Percentiles rank a stretch among this genome's conserved stretches.
phyloP scores from a whole-genome alignment of 2,329 filamentous ascomycete species.

The Thermomyces lanuginosus region DNA sequence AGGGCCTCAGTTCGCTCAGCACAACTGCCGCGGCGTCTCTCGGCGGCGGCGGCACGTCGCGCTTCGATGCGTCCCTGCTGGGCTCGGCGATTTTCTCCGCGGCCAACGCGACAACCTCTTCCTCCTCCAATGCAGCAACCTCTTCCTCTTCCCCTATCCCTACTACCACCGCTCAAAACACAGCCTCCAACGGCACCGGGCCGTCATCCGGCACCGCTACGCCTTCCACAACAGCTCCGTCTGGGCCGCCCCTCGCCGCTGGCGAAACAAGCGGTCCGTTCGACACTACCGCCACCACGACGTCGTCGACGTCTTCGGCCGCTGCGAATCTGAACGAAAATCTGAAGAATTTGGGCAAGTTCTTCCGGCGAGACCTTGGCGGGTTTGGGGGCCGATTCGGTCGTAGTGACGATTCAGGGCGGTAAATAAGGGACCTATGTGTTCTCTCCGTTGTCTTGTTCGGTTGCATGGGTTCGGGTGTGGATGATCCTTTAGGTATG shows the following conservation, averaged over 20 bases:
- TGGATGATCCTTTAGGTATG: no score
- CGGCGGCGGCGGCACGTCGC: conserved; percentile 30
- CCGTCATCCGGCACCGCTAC: conserved; percentile 16
- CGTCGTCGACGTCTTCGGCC: conserved; percentile 16
- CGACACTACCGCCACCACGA: conserved; percentile 14
- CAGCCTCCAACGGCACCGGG: no score
- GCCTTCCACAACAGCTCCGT: conserved; percentile 1
- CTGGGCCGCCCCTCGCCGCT: conserved; percentile 4
- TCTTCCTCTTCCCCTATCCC: no score
- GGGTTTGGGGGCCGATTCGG: conserved; percentile 59
- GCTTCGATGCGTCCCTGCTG: conserved; percentile 67
- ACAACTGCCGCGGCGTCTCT: conserved; percentile 26
- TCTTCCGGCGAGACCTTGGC: conserved; percentile 78
- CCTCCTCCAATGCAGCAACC: no score
- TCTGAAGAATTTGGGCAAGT: conserved; percentile 87
- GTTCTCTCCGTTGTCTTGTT: no score
- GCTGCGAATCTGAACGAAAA: conserved; percentile 78
- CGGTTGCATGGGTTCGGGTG: no score
- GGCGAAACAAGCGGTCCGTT: conserved; percentile 5
- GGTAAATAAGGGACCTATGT: conserved; percentile 6
- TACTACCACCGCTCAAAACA: no score
- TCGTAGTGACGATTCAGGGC: conserved; percentile 15
- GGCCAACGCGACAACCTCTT: no score
- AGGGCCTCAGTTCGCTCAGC: conserved; percentile 34
- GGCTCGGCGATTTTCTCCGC: conserved; percentile 80